Base-by-base conservation (phyloP, 805 yeast genomes). In the Lipomyces yamadae region DNA sequence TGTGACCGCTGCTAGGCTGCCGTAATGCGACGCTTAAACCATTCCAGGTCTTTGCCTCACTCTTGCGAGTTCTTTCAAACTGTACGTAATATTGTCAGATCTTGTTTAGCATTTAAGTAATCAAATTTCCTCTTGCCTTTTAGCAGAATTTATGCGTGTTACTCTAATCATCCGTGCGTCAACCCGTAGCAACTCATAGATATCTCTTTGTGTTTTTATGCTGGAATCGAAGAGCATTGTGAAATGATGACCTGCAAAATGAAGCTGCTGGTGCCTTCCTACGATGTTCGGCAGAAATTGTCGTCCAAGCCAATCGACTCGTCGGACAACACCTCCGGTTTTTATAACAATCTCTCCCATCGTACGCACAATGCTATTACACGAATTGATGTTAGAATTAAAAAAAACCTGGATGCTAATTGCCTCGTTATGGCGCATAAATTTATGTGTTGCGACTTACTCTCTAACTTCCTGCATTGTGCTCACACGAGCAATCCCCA, bases 241-340 rank as follows among this genome's bases (percentile, higher is more conserved):
- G 74, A 95, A 94, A 73, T 91, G 93, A 66, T 89, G 88, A 2
- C 98, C 98, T 76, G 91, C 93, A 76, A 91, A 91, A 78, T 93
- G 96, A 68, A 86, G 84, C 76, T 93, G 96, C 75, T 92, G 96
- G 75, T 92, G 92, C 75, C 91, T 91, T 71, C 88, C 86, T 79
- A 91, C 84, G 68, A 94, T 84, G 70, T 87, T 89, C 24, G 98
- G 97, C 63, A 95, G 82, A 34, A 87, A 87, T 69, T 85, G 85
- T 54, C 87, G 84, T 0, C 97, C 98, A 76, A 93, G 79, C 69
- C 92, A 89, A 61, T 89, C 85, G 57, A 94, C 85, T 68, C 86
- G 88, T 76, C 98, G 85, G 50, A 94, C 87, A n/a, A 94, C 94
- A 60, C 99, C 99, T 83, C 97, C 91, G 78, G 94, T 93, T 68